Conservation (phyloP, 148 eudicot species). For the Silene latifolia region DNA sequence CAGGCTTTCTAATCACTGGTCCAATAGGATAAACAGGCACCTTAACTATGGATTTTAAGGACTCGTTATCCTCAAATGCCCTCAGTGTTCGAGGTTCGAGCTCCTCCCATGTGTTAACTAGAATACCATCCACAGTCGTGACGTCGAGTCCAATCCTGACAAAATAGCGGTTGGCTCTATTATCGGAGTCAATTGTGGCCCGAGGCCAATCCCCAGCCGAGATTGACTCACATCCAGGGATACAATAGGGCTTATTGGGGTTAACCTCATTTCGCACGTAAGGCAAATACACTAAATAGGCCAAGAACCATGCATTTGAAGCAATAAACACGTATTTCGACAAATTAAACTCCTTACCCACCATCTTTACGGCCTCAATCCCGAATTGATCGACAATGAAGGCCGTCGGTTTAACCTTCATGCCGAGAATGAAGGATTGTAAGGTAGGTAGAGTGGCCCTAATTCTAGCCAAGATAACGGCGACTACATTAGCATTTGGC, state of each 20-base stretch:
- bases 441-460: constrained; percentile 29
- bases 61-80: constrained; percentile 27
- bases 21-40: constrained; percentile 42
- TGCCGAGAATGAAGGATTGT: constrained; percentile 21
- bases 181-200: constrained; percentile 4
- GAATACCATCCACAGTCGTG: constrained; percentile 31
- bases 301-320: constrained; percentile 29
- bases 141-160: constrained; percentile 18
- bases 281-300: constrained; percentile 36
- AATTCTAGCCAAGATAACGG: constrained; percentile 25
- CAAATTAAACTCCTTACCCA: constrained; percentile 34
- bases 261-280: constrained; percentile 26
- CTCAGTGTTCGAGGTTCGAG: constrained; percentile 32
- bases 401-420: constrained; percentile 35
- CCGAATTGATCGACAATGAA: constrained; percentile 43
- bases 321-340: constrained; percentile 39
- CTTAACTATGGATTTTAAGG: constrained; percentile 21
- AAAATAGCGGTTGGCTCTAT: constrained; percentile 14
- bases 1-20: constrained; percentile 28
- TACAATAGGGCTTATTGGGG: constrained; percentile 30
- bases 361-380: constrained; percentile 33
- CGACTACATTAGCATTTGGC: constrained; percentile 1
- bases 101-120: constrained; percentile 45
- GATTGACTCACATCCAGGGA: constrained; percentile 48
- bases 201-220: constrained; percentile 27